These are phyloP conservation scores for Arabidopsis thaliana DNA, from an alignment of 345 rosid species.

Conservation along the genomic window DNA sequence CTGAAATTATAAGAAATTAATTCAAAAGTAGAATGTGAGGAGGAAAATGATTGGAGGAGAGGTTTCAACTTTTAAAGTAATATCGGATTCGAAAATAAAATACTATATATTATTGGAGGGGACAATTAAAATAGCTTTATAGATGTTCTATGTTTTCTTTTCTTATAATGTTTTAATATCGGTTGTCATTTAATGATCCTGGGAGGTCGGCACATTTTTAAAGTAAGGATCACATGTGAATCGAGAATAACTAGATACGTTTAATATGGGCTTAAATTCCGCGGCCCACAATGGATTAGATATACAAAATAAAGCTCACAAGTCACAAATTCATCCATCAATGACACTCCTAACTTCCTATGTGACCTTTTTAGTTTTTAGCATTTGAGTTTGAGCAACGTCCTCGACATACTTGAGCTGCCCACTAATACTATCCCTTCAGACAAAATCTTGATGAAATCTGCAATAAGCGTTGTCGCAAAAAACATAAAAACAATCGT, in stretches of 20 bases:
- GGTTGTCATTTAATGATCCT: not conserved
- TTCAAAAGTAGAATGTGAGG: constrained; percentile 26
- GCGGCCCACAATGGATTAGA: too few relatives aligned
- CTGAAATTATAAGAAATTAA: not conserved
- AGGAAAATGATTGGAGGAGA: constrained; percentile 27
- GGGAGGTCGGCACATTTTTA: not conserved
- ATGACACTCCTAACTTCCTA: too few relatives aligned
- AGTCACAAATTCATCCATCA: too few relatives aligned
- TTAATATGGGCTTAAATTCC: not conserved
- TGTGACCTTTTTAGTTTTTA: too few relatives aligned
- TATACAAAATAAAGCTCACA: too few relatives aligned
- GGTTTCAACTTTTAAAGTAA: not conserved
- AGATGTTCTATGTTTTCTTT: not conserved
- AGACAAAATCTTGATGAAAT: too few relatives aligned
- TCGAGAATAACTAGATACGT: not conserved
- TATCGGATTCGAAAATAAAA: not conserved
- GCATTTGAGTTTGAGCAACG: too few relatives aligned
- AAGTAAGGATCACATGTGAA: constrained; percentile 7
- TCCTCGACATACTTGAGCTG: too few relatives aligned
- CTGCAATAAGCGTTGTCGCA: too few relatives aligned
- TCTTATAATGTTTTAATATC: not conserved
- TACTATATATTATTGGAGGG: not conserved
- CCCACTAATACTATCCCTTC: too few relatives aligned
- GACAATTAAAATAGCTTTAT: constrained; percentile 7
- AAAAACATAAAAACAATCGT: too few relatives aligned